These are phyloP conservation scores for Cutaneotrichosporon cavernicola DNA, from an alignment of 1,284 basidiomycete species.

Conservation along the genomic window DNA sequence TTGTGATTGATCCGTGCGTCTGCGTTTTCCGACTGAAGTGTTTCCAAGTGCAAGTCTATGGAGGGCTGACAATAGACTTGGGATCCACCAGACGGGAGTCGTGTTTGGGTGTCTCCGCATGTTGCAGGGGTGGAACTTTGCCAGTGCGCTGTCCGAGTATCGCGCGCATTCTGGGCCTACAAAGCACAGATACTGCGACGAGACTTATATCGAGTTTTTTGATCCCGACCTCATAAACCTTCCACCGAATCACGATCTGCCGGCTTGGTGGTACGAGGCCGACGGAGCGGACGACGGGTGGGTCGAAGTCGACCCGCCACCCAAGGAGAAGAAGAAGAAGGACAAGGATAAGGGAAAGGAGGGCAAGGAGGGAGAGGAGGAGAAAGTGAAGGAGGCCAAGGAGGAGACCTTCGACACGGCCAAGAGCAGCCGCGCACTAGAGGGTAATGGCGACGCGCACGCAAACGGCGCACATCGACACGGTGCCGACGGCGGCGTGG, in stretches of 20 bases:
- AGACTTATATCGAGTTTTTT: slow-evolving; percentile 53
- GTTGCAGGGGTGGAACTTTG: slow-evolving; percentile 53
- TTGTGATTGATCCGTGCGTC: slow-evolving; percentile 50
- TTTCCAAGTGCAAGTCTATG: too few species aligned
- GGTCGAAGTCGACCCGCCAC: slow-evolving; percentile 25
- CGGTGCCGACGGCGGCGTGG: background rate
- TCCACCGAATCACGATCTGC: slow-evolving; percentile 34
- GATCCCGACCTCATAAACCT: slow-evolving; percentile 50
- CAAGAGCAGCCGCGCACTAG: background rate
- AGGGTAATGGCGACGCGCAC: background rate
- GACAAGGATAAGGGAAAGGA: slow-evolving; percentile 11
- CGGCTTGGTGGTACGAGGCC: slow-evolving; percentile 36
- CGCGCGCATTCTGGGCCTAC: slow-evolving; percentile 47
- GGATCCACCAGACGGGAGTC: slow-evolving; percentile 51
- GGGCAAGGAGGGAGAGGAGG: slow-evolving; percentile 11
- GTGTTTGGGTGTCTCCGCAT: slow-evolving; percentile 46
- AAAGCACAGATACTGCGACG: slow-evolving; percentile 50
- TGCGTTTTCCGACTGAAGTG: background rate
- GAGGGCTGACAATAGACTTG: slow-evolving; percentile 32
- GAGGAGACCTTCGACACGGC: background rate
- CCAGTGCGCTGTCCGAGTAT: slow-evolving; percentile 49
- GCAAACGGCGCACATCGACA: background rate
- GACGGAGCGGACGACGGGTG: slow-evolving; percentile 21
- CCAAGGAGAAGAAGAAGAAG: slow-evolving; percentile 26
- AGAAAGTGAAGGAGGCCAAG: slow-evolving; percentile 2